Evolutionary conservation across 176 grass and related monocot species (phyloP).

Genomic region (Calamus simplicifolius): DNA sequence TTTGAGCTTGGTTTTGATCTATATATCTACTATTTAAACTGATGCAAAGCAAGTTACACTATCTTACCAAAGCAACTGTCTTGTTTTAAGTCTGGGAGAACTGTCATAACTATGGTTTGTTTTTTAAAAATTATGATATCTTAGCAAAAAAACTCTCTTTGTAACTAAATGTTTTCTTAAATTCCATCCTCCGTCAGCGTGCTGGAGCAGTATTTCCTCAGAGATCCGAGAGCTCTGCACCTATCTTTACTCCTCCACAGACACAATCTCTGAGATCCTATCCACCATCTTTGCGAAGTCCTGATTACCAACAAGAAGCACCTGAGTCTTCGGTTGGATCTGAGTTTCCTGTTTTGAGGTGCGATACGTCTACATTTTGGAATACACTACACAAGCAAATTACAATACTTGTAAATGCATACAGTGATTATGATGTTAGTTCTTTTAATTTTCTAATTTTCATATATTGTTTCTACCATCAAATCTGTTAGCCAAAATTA

Average conservation of each 20-base stretch:
- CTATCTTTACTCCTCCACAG: constrained; percentile 65
- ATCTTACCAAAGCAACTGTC: neutral
- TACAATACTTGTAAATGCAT: neutral
- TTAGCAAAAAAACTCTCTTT: too few species aligned
- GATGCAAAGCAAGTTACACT: neutral
- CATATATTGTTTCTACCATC: too few species aligned
- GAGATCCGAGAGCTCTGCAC: constrained; percentile 61
- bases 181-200: constrained; percentile 38
- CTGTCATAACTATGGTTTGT: too few species aligned
- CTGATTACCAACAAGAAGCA: constrained; percentile 76
- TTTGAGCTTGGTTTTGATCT: too few species aligned
- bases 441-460: too few species aligned
- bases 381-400: neutral
- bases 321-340: constrained; percentile 71
- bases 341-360: constrained; percentile 82
- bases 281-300: constrained; percentile 50
- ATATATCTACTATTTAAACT: too few species aligned
- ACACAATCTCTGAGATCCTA: constrained; percentile 46
- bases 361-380: constrained; percentile 4
- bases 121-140: too few species aligned
- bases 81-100: neutral
- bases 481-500: too few species aligned
- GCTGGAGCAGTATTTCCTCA: constrained; percentile 90
- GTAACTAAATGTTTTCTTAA: too few species aligned
- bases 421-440: neutral